Evolutionary conservation across 108 stramenopile genomes (phyloP), one percentile per base, ranked within the genome.

Genomic region (Nitzschia sp.): DNA sequence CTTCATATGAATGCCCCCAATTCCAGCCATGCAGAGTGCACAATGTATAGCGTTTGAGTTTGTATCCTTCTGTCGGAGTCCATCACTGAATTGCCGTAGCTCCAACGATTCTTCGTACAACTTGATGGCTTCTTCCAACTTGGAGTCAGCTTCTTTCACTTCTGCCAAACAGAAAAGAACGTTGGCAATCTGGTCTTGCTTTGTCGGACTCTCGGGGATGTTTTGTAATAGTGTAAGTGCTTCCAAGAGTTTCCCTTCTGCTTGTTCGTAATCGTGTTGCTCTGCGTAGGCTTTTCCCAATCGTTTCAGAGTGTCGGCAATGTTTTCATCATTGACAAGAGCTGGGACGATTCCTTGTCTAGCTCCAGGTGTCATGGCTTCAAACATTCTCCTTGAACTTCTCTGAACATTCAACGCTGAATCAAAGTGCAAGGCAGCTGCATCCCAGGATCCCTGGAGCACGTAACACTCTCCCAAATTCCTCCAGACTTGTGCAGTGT

Each of bases 101-200:
- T 71, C 41, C 41, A 83, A 52, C 0, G 77, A 48, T 72, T 83
- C 73, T 19, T 25, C 29, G 53, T 75, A 83, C 17, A 75, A 38
- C 37, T 63, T 60, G 12, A 43, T 37, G 9, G 82, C 82, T 42
- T 75, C 61, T 10, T 71, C 70, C 22, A 40, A 72, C 11, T 71
- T 63, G 10, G 50, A 69, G 10, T 53, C 63, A 8, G 59, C 41
- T 40, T 73, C 70, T 55, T 70, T 57, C 0, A 67, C 59, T 64
- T 77, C 68, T 15, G 75, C 80, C 6, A 81, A 53, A 25, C 63
- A 61, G 40, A 71, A 77, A 10, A 81, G 44, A 2, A 72, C 59
- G 20, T 71, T 42, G n/a, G 80, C 80, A 37, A 81, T 29, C 37
- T 57, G 51, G 51, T 81, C 80, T 43, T 73, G 76, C 40, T 50